Evolutionary conservation across 441 rosid species (phyloP), one percentile per base, ranked within the genome.

Genomic region (Macaranga tanarius): DNA sequence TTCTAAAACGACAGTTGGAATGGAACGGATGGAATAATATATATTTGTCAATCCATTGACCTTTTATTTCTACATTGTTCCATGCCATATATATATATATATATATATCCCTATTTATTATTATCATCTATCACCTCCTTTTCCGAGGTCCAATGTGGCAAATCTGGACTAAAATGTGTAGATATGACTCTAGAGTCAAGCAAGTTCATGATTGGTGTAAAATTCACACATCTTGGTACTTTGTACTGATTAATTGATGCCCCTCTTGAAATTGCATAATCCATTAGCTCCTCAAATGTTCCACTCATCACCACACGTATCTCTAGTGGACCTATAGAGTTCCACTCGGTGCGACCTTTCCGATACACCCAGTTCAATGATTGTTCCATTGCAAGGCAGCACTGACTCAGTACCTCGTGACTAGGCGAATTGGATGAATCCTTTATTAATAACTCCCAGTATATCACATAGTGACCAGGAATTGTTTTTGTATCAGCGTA

Each of bases 231-330:
- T 79, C 98, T 80, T 10, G 98, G 97, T 55, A 88, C 98, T 79
- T 93, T 93, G 69, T 93, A 93, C 79, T 91, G 98, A 75, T 93
- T 93, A 38, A 93, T 93, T 5, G 98, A 93, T 0, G 98, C 98
- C 3, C 98, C 97, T 69, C 93, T 85, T 8, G 98, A 92, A 54
- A 93, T 90, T 0, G 97, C 95, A 47, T 92, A 93, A 75, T 93
- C 98, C 97, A 93, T 93, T 44, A 93, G 58, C 80, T 92, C 98
- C 76, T 93, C 98, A 75, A 93, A 93, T 50, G 98, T 92, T n/a
- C 98, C 98, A 25, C 52, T 86, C 73, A 69, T 86, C 0, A 93
- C 98, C 69, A 92, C 92, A 0, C 98, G 84, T 38, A 92, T 89
- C 80, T 90, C 97, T 3, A 93, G 78, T 1, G 96, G 86, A 12